Percentiles rank a stretch among this genome's conserved stretches.
Conservation (phyloP, 2,329 filamentous ascomycete species). For the Seiridium unicorne region DNA sequence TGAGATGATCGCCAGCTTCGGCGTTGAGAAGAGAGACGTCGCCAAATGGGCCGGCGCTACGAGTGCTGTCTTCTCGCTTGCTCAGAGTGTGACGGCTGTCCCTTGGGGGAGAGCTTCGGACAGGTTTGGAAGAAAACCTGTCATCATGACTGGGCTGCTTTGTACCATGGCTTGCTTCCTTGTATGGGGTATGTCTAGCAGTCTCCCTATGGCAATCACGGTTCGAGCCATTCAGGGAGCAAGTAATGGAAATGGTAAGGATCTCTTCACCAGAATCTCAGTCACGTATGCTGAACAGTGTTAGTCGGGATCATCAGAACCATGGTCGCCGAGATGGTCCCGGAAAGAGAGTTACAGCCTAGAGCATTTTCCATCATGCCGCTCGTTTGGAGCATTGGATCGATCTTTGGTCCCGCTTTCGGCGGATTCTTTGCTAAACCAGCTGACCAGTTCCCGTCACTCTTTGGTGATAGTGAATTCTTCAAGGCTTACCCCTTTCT, state of each 20-base stretch:
- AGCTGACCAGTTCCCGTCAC: slow-evolving; percentile 65
- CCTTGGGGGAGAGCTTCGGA: slow-evolving; percentile 79
- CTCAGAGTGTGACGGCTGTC: slow-evolving; percentile 70
- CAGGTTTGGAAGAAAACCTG: slow-evolving; percentile 75
- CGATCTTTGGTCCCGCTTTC: slow-evolving; percentile 83
- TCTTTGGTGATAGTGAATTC: slow-evolving; percentile 68
- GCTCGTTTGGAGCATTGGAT: slow-evolving; percentile 81
- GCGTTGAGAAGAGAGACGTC: slow-evolving; percentile 67
- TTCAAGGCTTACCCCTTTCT: slow-evolving; percentile 78
- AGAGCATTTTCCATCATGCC: slow-evolving; percentile 93
- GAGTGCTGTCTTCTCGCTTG: slow-evolving; percentile 69
- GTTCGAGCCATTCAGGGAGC: slow-evolving; percentile 77
- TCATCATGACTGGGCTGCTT: slow-evolving; percentile 70
- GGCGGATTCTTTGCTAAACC: slow-evolving; percentile 86
- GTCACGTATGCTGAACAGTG: slow-evolving; percentile 14
- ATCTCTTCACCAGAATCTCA: not conserved
- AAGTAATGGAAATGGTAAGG: slow-evolving; percentile 77
- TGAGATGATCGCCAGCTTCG: slow-evolving; percentile 82
- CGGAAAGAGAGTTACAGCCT: slow-evolving; percentile 81
- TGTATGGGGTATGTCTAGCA: slow-evolving; percentile 80
- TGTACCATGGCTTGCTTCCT: slow-evolving; percentile 81
- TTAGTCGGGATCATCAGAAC: slow-evolving; percentile 88
- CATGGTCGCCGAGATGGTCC: slow-evolving; percentile 90
- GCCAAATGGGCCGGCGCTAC: slow-evolving; percentile 80
- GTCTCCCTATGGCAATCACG: slow-evolving; percentile 74